Evolutionary conservation across 768 basidiomycete species (phyloP).

Genomic region (Serendipita sp.): DNA sequence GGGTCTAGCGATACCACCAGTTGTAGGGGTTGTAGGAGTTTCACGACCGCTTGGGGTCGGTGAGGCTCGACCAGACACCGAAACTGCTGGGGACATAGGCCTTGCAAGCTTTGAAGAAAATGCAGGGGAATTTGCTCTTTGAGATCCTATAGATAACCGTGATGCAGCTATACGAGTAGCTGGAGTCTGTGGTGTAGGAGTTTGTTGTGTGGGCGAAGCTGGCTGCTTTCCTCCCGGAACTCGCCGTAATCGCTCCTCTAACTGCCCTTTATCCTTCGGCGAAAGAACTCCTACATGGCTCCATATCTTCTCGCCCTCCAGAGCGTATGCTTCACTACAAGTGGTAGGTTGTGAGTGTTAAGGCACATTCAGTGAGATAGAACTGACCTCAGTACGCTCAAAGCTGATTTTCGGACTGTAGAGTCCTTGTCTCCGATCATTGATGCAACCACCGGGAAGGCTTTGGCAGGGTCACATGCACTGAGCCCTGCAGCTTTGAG

Average conservation of each 20-base stretch:
- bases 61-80: constrained; percentile 30
- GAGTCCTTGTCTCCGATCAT: constrained; percentile 85
- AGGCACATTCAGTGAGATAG: constrained; percentile 5
- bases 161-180: constrained; percentile 20
- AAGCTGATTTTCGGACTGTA: constrained; percentile 71
- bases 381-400: constrained; percentile 64
- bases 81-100: constrained; percentile 12
- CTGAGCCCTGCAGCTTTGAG: constrained; percentile 70
- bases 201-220: constrained; percentile 20
- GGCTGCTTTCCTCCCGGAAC: constrained; percentile 39
- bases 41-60: constrained; percentile 9
- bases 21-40: background rate
- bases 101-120: constrained; percentile 25
- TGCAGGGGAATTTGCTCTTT: constrained; percentile 20
- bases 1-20: constrained; percentile 30
- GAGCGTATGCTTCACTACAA: constrained; percentile 58
- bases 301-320: constrained; percentile 81
- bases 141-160: constrained; percentile 19
- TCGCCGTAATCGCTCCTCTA: constrained; percentile 77
- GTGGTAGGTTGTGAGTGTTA: constrained; percentile 8
- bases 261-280: constrained; percentile 79
- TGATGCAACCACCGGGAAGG: constrained; percentile 58
- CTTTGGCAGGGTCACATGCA: constrained; percentile 65
- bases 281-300: constrained; percentile 54
- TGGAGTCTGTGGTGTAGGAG: constrained; percentile 20